A percentile compares a stretch with the other conserved stretches of the same genome.
phyloP scores from a whole-genome alignment of 805 yeast species.

The Ogataea ganodermae region DNA sequence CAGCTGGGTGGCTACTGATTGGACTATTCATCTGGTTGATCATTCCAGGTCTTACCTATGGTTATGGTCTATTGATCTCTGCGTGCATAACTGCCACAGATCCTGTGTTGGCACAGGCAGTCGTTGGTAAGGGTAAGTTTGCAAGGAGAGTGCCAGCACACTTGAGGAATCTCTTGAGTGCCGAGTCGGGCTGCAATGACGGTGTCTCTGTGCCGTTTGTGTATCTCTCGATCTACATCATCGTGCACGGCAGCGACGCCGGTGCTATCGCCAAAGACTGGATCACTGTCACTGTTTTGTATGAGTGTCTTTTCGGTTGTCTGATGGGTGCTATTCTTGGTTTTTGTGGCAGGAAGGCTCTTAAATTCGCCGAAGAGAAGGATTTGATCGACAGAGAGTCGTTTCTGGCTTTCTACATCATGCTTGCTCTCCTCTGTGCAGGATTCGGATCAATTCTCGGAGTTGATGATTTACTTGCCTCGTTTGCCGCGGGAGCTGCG shows the following conservation, averaged over 20 bases:
- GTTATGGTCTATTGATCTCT: conserved; percentile 58
- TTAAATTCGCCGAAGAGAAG: conserved; percentile 53
- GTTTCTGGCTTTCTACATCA: conserved; percentile 53
- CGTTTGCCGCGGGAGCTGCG: conserved; percentile 73
- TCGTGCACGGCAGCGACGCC: conserved; percentile 50
- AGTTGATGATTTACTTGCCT: conserved; percentile 68
- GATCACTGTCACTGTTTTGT: conserved; percentile 59
- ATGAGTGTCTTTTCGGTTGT: conserved; percentile 61
- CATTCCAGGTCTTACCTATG: conserved; percentile 56
- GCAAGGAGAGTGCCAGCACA: conserved; percentile 67
- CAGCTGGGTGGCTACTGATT: conserved; percentile 65
- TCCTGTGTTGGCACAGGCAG: conserved; percentile 73
- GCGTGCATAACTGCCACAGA: conserved; percentile 80
- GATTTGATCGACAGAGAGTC: conserved; percentile 64
- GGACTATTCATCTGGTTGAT: conserved; percentile 63
- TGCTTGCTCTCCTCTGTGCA: conserved; percentile 57
- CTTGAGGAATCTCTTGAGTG: conserved; percentile 59
- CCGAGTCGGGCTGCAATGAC: conserved; percentile 77
- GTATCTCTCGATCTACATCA: conserved; percentile 55
- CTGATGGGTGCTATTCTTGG: conserved; percentile 58
- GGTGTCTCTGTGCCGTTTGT: conserved; percentile 75
- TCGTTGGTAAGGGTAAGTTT: conserved; percentile 72
- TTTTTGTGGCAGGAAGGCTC: conserved; percentile 46
- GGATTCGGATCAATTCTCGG: conserved; percentile 68
- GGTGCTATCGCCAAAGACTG: conserved; percentile 60